Evolutionary conservation across 1,284 basidiomycete genomes (phyloP), one percentile per base, ranked within the genome.

Genomic region (Athelia sp.): DNA sequence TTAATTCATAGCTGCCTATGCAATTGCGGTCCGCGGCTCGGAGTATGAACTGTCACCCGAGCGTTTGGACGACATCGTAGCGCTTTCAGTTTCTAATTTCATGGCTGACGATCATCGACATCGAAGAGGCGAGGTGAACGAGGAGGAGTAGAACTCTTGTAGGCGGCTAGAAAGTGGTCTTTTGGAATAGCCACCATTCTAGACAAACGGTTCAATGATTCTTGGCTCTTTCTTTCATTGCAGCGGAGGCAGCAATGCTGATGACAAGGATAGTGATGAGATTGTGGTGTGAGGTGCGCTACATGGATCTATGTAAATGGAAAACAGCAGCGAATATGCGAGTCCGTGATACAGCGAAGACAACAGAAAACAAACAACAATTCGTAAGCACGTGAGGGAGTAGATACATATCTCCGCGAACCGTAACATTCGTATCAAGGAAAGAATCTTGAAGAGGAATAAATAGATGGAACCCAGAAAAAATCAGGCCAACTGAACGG

Each of bases 1-100:
- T 45, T 47, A 11, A 22, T 38, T 31, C 51, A 8, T 48, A 90
- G 87, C 82, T 48, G 80, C 78, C 42, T 90, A 89, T 59, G 78
- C 86, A 6, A 77, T 89, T 43, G 74, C 77, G 21, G 74, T 90
- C 47, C 77, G 87, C 46, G 75, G 74, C 40, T 87, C 82, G 10
- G 87, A 90, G 59, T 88, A 82, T 55, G 82, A 85, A 54, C 61
- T 87, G 8, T 74, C 82, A 4, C 75, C 76, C 10, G 79, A 85
- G 42, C 74, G 82, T 62, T 63, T 88, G 42, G 83, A 86, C 51
- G 82, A 84, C 56, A 76, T 88, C 40, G 78, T 88, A 43, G 69
- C 69, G 3, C 74, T 72, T 34, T 72, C 71, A 4, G 65, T 79
- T 35, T 71, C 74, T 21, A 64, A 48, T 46, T 60, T 65, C 52